Conservation (phyloP, 1,284 basidiomycete species). For the Pisolithus thermaeus region DNA sequence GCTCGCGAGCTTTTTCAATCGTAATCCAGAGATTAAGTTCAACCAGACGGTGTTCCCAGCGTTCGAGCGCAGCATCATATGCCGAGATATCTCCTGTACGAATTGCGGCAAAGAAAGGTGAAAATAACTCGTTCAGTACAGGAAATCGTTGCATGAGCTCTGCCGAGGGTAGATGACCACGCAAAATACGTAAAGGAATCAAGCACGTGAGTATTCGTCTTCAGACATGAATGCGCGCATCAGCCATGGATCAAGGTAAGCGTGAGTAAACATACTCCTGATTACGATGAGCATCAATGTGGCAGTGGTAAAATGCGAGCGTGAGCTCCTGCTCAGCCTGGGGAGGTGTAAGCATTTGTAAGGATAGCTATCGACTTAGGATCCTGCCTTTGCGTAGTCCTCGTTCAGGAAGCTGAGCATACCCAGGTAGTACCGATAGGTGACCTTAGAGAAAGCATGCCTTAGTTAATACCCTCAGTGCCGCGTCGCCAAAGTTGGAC, state of each 20-base stretch:
- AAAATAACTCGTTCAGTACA: slow-evolving; percentile 67
- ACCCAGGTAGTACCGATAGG: slow-evolving; percentile 89
- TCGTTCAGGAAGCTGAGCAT: slow-evolving; percentile 93
- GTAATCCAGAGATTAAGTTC: slow-evolving; percentile 82
- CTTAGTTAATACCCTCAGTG: too few species aligned
- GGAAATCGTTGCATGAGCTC: slow-evolving; percentile 69
- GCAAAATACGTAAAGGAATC: slow-evolving; percentile 82
- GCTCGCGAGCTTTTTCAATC: slow-evolving; percentile 83
- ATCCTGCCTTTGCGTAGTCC: slow-evolving; percentile 71
- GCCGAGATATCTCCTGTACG: slow-evolving; percentile 68
- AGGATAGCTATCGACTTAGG: background rate
- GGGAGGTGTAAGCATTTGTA: background rate
- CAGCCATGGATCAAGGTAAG: background rate
- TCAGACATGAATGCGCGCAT: slow-evolving; percentile 1
- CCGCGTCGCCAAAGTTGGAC: slow-evolving; percentile 18
- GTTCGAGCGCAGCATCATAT: slow-evolving; percentile 78
- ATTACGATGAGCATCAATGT: slow-evolving; percentile 61
- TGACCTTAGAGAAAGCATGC: slow-evolving; percentile 51
- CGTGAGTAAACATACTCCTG: slow-evolving; percentile 58
- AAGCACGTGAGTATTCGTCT: slow-evolving; percentile 88
- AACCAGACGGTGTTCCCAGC: slow-evolving; percentile 64
- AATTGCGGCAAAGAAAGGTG: slow-evolving; percentile 78
- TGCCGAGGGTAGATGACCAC: slow-evolving; percentile 75
- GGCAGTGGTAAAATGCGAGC: slow-evolving; percentile 79
- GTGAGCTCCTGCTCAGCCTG: slow-evolving; percentile 81